Conservation (phyloP, 106 monocot species). For the Vanilla planifolia region DNA sequence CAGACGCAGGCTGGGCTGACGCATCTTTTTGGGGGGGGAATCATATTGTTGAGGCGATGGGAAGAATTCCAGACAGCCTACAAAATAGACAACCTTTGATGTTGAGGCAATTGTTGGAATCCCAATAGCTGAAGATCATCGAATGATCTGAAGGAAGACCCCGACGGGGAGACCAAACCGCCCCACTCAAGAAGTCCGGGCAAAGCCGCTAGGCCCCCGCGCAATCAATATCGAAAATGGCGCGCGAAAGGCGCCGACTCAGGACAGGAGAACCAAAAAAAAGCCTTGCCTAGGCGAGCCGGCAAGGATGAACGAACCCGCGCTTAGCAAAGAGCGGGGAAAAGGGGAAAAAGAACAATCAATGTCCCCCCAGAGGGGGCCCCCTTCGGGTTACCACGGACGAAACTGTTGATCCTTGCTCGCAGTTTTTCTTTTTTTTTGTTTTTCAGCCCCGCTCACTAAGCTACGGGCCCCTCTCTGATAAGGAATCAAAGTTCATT, state of each 20-base stretch:
- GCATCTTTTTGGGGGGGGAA: too few species aligned
- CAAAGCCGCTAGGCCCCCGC: background rate
- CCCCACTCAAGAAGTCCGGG: background rate
- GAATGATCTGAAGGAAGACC: background rate
- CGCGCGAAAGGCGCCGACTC: background rate
- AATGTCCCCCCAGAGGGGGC: too few species aligned
- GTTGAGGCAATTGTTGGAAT: background rate
- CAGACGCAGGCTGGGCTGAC: too few species aligned
- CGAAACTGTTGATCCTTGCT: too few species aligned
- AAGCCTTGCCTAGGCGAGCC: background rate
- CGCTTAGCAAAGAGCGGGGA: background rate
- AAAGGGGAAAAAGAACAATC: too few species aligned
- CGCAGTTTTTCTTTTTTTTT: too few species aligned
- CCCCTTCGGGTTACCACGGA: too few species aligned
- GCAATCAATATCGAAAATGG: background rate
- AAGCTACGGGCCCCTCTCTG: too few species aligned
- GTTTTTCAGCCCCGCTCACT: too few species aligned
- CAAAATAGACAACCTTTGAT: background rate
- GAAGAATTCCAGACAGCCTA: background rate
- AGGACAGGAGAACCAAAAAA: background rate
- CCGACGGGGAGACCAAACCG: background rate
- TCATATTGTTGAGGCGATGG: background rate
- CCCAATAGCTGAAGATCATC: background rate
- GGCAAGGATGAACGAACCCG: background rate
- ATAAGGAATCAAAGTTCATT: too few species aligned